A percentile compares a stretch with the other conserved stretches of the same genome.
Conservation (phyloP, 2,329 filamentous ascomycete species). For the Fusarium avenaceum region DNA sequence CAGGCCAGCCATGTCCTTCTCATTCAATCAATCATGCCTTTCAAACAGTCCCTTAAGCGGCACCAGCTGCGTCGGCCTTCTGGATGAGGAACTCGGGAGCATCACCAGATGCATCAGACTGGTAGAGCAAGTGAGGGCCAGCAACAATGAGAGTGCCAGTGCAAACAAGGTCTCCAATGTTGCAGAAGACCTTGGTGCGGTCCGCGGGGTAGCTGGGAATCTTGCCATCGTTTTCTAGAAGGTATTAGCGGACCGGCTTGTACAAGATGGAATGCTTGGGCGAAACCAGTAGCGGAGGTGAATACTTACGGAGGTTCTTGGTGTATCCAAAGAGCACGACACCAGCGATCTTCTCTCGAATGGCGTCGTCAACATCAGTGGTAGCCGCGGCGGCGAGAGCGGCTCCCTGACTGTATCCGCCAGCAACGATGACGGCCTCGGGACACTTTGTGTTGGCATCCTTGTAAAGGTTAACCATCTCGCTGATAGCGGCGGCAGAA, state of each 20-base stretch:
- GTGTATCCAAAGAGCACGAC: conserved; percentile 59
- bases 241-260: neutral
- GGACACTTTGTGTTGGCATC: conserved; percentile 60
- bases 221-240: conserved; percentile 49
- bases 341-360: conserved; percentile 55
- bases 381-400: conserved; percentile 60
- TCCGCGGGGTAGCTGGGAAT: conserved; percentile 56
- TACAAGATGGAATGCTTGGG: neutral
- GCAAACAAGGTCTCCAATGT: conserved; percentile 54
- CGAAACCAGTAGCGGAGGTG: neutral
- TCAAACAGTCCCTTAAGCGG: neutral
- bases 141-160: conserved; percentile 52
- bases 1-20: conserved; percentile 17
- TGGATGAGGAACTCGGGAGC: conserved; percentile 38
- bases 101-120: conserved; percentile 4
- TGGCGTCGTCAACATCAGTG: conserved; percentile 48
- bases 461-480: conserved; percentile 57
- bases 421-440: conserved; percentile 58
- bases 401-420: conserved; percentile 59
- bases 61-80: conserved; percentile 28
- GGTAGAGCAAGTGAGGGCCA: conserved; percentile 32
- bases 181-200: conserved; percentile 57
- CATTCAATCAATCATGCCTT: neutral
- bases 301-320: conserved; percentile 53
- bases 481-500: conserved; percentile 54